A percentile compares a stretch with the other conserved stretches of the same genome.
phyloP scores from a whole-genome alignment of 1,139 yeast species.

The Yamadazyma dendronema region DNA sequence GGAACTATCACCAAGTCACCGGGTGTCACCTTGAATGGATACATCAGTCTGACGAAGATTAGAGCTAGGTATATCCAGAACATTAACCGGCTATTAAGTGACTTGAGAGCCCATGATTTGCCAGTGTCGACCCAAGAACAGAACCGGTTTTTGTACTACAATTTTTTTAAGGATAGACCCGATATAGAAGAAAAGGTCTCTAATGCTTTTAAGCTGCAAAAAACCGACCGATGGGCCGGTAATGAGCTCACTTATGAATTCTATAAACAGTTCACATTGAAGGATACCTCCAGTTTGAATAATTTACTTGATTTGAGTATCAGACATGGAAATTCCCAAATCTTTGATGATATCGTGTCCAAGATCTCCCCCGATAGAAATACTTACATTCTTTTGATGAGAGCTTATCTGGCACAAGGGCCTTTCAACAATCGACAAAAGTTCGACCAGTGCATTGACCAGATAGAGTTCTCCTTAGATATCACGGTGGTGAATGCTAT shows the following conservation, averaged over 20 bases:
- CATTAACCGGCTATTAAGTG: conserved; percentile 26
- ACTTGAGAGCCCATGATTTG: conserved; percentile 23
- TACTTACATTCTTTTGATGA: conserved; percentile 9
- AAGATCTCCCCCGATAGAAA: conserved; percentile 15
- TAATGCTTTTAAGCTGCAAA: conserved; percentile 6
- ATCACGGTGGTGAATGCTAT: conserved; percentile 19
- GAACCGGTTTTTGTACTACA: conserved; percentile 25
- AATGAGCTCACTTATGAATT: conserved; percentile 21
- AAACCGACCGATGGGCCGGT: conserved; percentile 5
- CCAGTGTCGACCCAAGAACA: conserved; percentile 34
- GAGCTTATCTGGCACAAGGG: conserved; percentile 2
- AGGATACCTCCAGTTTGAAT: conserved; percentile 13
- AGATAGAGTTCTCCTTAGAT: conserved; percentile 14
- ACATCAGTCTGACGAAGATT: conserved; percentile 18
- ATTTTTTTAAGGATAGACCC: conserved; percentile 30
- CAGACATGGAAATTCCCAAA: conserved; percentile 9
- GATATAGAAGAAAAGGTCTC: conserved; percentile 16
- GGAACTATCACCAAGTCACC: not conserved
- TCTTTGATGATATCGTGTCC: conserved; percentile 10
- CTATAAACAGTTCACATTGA: conserved; percentile 17
- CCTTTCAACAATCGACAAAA: conserved; percentile 2
- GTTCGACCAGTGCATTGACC: conserved; percentile 6
- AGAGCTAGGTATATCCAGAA: conserved; percentile 18
- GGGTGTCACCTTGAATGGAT: conserved; percentile 12
- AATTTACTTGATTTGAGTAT: conserved; percentile 10